Evolutionary conservation across 306 rosid genomes (phyloP).

Genomic region (Corylus avellana): DNA sequence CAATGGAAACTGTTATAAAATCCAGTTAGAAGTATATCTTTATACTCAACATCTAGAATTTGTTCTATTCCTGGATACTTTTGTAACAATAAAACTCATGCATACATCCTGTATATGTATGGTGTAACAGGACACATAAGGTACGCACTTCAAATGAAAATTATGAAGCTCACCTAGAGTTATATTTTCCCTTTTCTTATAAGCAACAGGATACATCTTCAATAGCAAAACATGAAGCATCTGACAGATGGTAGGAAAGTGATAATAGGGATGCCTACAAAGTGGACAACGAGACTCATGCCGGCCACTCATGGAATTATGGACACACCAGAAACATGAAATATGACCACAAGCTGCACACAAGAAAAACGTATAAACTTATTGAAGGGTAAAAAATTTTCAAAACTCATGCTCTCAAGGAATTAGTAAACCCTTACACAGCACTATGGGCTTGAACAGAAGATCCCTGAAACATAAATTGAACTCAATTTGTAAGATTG

Average conservation of each 20-base stretch:
- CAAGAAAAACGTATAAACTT: constrained; percentile 3
- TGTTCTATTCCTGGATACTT: background rate
- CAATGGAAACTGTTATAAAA: background rate
- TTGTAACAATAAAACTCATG: background rate
- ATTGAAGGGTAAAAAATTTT: constrained; percentile 8
- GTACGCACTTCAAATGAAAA: background rate
- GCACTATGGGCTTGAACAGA: constrained; percentile 81
- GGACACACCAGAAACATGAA: constrained; percentile 93
- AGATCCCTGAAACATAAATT: constrained; percentile 67
- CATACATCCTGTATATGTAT: too few relatives aligned
- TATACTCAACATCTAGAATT: background rate
- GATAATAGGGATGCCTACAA: constrained; percentile 64
- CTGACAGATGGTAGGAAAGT: constrained; percentile 74
- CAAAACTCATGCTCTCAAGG: background rate
- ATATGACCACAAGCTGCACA: constrained; percentile 88
- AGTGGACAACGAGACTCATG: constrained; percentile 70
- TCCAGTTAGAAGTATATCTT: background rate
- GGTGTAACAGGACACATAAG: background rate
- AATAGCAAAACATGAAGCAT: constrained; percentile 75
- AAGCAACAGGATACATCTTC: constrained; percentile 67
- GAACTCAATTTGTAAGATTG: constrained; percentile 23
- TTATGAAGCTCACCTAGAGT: constrained; percentile 49
- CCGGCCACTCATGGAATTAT: constrained; percentile 47
- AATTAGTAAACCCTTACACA: constrained; percentile 53
- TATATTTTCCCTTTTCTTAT: constrained; percentile 59